phyloP scores from a whole-genome alignment of 805 yeast genomes.

The Helenozyma rhizophorensis region DNA sequence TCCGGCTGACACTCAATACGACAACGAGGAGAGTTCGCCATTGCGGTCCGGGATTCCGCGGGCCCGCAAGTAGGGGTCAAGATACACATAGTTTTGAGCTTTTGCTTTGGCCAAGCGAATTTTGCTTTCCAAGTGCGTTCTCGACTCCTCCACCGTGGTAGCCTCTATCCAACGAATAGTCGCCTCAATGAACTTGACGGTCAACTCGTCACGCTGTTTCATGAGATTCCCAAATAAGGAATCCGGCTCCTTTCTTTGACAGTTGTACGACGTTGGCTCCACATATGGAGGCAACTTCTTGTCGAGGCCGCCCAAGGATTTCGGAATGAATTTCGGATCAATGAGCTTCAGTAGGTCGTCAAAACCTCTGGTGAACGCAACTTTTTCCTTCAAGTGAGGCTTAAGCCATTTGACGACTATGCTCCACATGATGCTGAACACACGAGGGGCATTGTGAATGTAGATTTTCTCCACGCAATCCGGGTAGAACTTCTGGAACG shows the following conservation, averaged over 20 bases:
- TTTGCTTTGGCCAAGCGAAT: conserved; percentile 5
- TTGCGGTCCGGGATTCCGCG: conserved; percentile 10
- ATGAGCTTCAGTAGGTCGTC: conserved; percentile 6
- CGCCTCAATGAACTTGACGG: conserved; percentile 8
- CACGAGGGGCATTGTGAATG: conserved; percentile 11
- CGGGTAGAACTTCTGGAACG: conserved; percentile 8
- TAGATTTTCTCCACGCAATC: conserved; percentile 8
- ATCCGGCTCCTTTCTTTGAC: conserved; percentile 7
- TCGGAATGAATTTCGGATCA: conserved; percentile 7
- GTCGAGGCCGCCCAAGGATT: conserved; percentile 10
- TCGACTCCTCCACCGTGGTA: conserved; percentile 4
- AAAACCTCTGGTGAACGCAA: conserved; percentile 5
- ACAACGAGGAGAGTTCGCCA: conserved; percentile 4
- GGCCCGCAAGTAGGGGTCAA: conserved; percentile 11
- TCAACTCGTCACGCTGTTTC: conserved; percentile 10
- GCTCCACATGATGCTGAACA: conserved; percentile 10
- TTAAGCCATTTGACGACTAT: conserved; percentile 11
- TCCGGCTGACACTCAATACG: neutral
- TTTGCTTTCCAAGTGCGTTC: conserved; percentile 3
- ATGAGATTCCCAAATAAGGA: conserved; percentile 4
- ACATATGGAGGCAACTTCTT: conserved; percentile 4
- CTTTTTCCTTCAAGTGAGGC: conserved; percentile 5
- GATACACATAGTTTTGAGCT: conserved; percentile 7
- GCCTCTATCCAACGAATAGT: conserved; percentile 13
- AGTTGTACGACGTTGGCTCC: conserved; percentile 6